Evolutionary conservation across 306 rosid species (phyloP), one percentile per base, ranked within the genome.

Genomic region (Malus asiatica): DNA sequence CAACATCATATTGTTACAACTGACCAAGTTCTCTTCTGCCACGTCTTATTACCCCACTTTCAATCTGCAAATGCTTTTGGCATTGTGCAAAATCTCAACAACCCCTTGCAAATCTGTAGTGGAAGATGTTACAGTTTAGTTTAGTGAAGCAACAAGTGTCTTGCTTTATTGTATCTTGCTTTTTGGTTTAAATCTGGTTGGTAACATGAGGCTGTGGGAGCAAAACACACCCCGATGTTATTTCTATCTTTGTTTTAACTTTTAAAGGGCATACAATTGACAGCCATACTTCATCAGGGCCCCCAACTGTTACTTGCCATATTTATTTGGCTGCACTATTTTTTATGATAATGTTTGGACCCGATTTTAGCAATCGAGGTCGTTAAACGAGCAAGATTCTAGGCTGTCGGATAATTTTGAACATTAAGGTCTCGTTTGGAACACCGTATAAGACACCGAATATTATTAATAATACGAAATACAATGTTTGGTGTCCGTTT

Each of bases 11-110:
- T 70, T 9, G 38, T 55, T 74, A 29, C 62, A 81, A 78, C 16
- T 81, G 80, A 80, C 66, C 22, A n/a, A 2, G 51, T 78, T 63
- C 0, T 13, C 52, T 42, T 65, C 30, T 66, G 87, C 85, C 90
- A 81, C 88, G 46, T 29, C 33, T 20, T 29, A 35, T 20, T 20
- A 2, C 58, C 35, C 35, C 4, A 32, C 35, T 32, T 30, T 30
- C 33, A 30, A 30, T 30, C 33, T 4, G 33, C 51, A 40, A 63
- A 27, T 58, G 44, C 53, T 55, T 55, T 73, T 59, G 30, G 35
- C 35, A 38, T 30, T 12, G 44, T 42, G 44, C 67, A 23, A 25
- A 48, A 79, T 79, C 74, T 45, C 75, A 58, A 58, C 70, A 33
- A 73, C 65, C 48, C 14, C 30, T 20, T 66, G 42, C 33, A 4